phyloP scores from a whole-genome alignment of 768 basidiomycete genomes.

The Calocera viscosa region DNA sequence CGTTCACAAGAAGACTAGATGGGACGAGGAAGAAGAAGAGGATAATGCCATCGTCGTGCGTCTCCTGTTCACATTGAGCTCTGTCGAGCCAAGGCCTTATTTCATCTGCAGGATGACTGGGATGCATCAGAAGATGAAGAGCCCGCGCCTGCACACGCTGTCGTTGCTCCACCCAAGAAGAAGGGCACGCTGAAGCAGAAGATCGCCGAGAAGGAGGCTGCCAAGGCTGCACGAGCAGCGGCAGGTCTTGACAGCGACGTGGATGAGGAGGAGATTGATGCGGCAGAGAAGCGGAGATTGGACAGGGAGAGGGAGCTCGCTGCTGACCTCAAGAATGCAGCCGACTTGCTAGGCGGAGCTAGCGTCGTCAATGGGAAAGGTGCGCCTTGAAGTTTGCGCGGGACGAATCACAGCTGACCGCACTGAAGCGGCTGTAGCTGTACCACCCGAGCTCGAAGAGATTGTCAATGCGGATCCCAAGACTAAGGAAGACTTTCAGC shows the following conservation, averaged over 20 bases:
- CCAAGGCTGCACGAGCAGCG: slow-evolving; percentile 42
- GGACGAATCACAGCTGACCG: neutral
- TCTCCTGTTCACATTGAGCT: slow-evolving; percentile 18
- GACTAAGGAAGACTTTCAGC: slow-evolving; percentile 77
- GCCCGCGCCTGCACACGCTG: slow-evolving; percentile 32
- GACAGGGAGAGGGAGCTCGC: slow-evolving; percentile 76
- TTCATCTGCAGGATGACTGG: slow-evolving; percentile 70
- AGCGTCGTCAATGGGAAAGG: slow-evolving; percentile 38
- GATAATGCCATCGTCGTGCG: slow-evolving; percentile 69
- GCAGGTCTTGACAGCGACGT: slow-evolving; percentile 32
- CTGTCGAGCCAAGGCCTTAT: slow-evolving; percentile 12
- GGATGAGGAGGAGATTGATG: slow-evolving; percentile 47
- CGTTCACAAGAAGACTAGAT: slow-evolving; percentile 44
- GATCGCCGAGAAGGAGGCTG: slow-evolving; percentile 81
- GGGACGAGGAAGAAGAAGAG: slow-evolving; percentile 88
- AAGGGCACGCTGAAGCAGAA: slow-evolving; percentile 87
- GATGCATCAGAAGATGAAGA: slow-evolving; percentile 58
- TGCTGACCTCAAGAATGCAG: slow-evolving; percentile 75
- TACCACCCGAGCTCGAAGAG: slow-evolving; percentile 49
- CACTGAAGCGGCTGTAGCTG: slow-evolving; percentile 23
- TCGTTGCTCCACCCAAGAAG: slow-evolving; percentile 68
- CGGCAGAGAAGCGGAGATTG: slow-evolving; percentile 57
- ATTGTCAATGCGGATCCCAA: slow-evolving; percentile 69
- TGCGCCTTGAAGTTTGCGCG: slow-evolving; percentile 15
- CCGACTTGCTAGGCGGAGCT: slow-evolving; percentile 59